Evolutionary conservation across 2,329 filamentous ascomycete species (phyloP), one percentile per base, ranked within the genome.

Genomic region (Penicillium verrucosum): DNA sequence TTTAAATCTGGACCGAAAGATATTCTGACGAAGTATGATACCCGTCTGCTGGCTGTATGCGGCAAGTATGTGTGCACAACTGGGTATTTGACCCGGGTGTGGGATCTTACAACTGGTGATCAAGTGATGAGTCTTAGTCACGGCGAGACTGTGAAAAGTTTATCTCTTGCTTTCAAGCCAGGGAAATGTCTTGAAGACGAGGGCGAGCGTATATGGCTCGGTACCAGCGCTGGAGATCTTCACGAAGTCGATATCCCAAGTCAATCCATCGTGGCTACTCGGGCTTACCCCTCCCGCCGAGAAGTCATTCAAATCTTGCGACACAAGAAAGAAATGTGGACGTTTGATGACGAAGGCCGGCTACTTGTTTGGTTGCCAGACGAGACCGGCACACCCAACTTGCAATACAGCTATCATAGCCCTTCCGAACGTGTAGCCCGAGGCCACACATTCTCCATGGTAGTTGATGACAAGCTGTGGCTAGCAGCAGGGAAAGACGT

Each of bases 241-340:
- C 85, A 92, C 70, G 94, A 99, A 75, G 83, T 96, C 43, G 92
- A 99, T 70, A 84, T 97, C 53, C 78, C 81, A 2, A 87, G 86
- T 0, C 87, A 92, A 68, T 85, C 82, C 36, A 80, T 96, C 44
- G 80, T 90, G 14, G 80, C 82, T 29, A 88, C 82, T 18, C 90
- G 89, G 65, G 77, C 83, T 49, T 89, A 89, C 2, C 94, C 97
- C 67, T 85, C 86, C 8, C 85, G 90, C 41, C 82, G 86, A 59
- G 90, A 96, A 64, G 83, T 99, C 49, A 84, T 90, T 61, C 90
- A 87, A 65, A 96, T 99, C 41, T 89, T 90, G 69, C 86, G 94
- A 38, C 89, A 95, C 72, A 88, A 85, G 60, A 90, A 91, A 63
- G 90, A 97, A 68, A 84, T 99, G 71, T 99, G 94, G 94, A 92